Base-by-base conservation (phyloP, 2,329 filamentous ascomycete genomes). In the Cladosporium sp. region DNA sequence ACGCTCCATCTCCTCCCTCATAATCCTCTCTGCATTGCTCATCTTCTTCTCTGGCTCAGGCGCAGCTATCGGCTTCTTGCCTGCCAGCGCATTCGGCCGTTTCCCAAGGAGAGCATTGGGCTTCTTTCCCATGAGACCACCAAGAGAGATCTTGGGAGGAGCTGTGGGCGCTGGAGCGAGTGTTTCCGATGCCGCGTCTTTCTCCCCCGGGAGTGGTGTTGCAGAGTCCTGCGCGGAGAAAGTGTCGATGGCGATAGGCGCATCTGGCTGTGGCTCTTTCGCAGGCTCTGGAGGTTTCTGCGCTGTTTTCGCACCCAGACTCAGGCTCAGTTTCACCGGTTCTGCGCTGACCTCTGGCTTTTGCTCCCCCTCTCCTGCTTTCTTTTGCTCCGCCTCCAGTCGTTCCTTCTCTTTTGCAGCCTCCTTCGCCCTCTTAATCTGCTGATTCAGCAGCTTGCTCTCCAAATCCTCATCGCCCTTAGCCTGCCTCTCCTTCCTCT, bases 391-490 rank as follows among this genome's bases (percentile, higher is more conserved):
- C 74, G 26, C 79, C 81, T 2, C 84, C 11, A 40, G 26, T 16
- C 33, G 28, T 8, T 65, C 62, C 40, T 59, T 58, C 55, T 52
- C 62, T 21, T 50, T 65, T 31, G 62, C 78, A 73, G 28, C 79
- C 81, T 2, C 85, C 72, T 88, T 84, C 2, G 93, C 93, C 66
- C 91, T 83, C 76, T 87, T 86, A 58, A 98, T 91, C 82, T 98
- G 95, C 74, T 92, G 90, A 72, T 86, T 85, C 53, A 99, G 89
- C 81, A 93, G 83, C 74, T 86, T 87, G 78, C 94, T 90, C 79
- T 98, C 93, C 58, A 92, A 80, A 79, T 96, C 91, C 76, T 98
- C 94, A 71, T 97, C 93, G 2, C 93, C 92, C 71, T 91, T 91
- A 72, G 97, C 93, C 78, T 93, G 89, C 64, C 91, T 86, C 77